Evolutionary conservation across 768 basidiomycete genomes (phyloP).

Genomic region (Hemileccinum impolitum): DNA sequence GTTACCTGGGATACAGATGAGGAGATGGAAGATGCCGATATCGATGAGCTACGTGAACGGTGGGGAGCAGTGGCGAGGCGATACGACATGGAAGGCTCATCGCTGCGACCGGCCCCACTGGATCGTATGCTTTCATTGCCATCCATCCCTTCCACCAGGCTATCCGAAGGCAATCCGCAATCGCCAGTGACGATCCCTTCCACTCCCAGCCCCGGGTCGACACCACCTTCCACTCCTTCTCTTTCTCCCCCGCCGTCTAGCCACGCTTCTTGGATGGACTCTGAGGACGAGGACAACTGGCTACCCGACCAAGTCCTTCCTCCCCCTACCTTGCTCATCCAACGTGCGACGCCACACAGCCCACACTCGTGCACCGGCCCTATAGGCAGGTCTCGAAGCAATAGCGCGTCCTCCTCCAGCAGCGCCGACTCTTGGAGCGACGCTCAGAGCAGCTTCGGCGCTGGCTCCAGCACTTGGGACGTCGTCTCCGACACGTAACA

Average conservation of each 20-base stretch:
- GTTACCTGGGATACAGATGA: constrained; percentile 14
- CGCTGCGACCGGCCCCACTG: constrained; percentile 2
- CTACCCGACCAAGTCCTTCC: background rate
- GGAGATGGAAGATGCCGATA: constrained; percentile 6
- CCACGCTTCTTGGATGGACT: constrained; percentile 3
- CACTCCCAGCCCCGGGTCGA: constrained; percentile 9
- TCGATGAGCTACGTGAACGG: background rate
- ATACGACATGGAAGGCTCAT: background rate
- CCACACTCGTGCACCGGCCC: background rate
- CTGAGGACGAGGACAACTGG: constrained; percentile 15
- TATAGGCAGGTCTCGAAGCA: constrained; percentile 8
- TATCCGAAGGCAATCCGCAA: constrained; percentile 17
- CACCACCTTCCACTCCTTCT: constrained; percentile 18
- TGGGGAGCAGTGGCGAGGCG: constrained; percentile 1
- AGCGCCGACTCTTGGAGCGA: constrained; percentile 28
- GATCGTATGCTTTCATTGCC: constrained; percentile 15
- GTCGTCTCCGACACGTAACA: constrained; percentile 16
- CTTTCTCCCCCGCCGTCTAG: constrained; percentile 12
- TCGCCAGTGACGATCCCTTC: constrained; percentile 28
- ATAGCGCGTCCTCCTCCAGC: constrained; percentile 11
- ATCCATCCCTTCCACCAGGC: constrained; percentile 27
- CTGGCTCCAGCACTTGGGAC: constrained; percentile 21
- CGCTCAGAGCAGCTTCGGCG: constrained; percentile 18
- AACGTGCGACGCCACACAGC: background rate
- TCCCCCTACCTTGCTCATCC: background rate